These are phyloP conservation scores for Magnaporthiopsis rhizophila DNA, from an alignment of 2,329 filamentous ascomycete species.

Conservation along the genomic window DNA sequence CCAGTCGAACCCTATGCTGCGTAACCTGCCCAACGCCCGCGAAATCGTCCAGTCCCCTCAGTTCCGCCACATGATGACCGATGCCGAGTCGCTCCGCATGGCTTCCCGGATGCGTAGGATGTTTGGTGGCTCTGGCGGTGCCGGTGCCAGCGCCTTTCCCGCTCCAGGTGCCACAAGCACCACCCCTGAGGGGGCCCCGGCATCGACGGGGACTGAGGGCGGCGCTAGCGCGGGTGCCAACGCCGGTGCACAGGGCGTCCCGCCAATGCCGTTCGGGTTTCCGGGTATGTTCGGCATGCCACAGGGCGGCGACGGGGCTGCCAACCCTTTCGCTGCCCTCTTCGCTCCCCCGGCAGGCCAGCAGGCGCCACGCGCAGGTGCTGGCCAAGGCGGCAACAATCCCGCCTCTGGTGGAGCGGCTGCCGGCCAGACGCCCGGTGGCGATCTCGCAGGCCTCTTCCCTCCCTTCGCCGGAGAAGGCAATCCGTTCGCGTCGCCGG, in stretches of 20 bases:
- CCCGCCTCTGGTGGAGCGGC: not conserved
- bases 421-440: not conserved
- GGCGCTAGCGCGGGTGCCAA: conserved; percentile 19
- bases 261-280: conserved; percentile 18
- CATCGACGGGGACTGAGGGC: conserved; percentile 18
- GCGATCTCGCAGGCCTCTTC: not conserved
- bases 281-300: conserved; percentile 20
- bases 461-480: not conserved
- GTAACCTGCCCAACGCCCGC: conserved; percentile 65
- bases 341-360: conserved; percentile 42
- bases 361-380: conserved; percentile 46
- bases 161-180: conserved; percentile 88
- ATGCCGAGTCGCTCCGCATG: conserved; percentile 74
- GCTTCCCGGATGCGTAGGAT: conserved; percentile 76
- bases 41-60: conserved; percentile 83
- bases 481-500: not conserved
- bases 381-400: conserved; percentile 25
- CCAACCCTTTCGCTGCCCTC: conserved; percentile 62
- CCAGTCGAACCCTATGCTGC: conserved; percentile 76
- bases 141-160: conserved; percentile 58
- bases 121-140: conserved; percentile 43
- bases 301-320: conserved; percentile 25
- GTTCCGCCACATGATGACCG: conserved; percentile 87
- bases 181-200: conserved; percentile 48
- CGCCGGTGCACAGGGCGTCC: conserved; percentile 5